Evolutionary conservation across 139 green algal species (phyloP).

Genomic region (Chlamydomonas applanata): DNA sequence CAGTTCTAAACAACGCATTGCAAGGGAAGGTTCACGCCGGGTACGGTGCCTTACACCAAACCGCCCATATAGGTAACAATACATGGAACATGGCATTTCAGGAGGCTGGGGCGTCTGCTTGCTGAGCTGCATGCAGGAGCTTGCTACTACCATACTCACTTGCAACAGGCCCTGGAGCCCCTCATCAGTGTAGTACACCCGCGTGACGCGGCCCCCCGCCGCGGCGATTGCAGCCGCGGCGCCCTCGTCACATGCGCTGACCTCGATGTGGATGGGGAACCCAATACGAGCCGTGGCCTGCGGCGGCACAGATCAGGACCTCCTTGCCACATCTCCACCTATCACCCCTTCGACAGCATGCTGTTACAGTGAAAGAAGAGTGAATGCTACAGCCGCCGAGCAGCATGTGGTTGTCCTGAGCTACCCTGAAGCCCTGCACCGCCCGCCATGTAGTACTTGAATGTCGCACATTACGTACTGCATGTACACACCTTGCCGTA

Average conservation of each 20-base stretch:
- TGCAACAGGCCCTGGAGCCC: constrained; percentile 78
- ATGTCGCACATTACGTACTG: too few species aligned
- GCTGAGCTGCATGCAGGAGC: too few species aligned
- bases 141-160: constrained; percentile 25
- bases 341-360: neutral
- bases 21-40: too few species aligned
- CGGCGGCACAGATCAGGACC: neutral
- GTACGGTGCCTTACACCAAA: too few species aligned
- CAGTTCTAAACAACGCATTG: too few species aligned
- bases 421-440: too few species aligned
- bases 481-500: constrained; percentile 66
- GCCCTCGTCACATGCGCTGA: constrained; percentile 57
- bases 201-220: constrained; percentile 76
- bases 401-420: too few species aligned
- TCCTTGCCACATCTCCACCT: neutral
- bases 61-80: too few species aligned
- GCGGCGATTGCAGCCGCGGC: constrained; percentile 63
- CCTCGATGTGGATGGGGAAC: constrained; percentile 50
- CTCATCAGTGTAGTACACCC: constrained; percentile 92
- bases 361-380: neutral
- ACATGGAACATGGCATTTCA: too few species aligned
- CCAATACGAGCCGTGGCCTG: neutral
- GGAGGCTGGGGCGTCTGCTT: too few species aligned
- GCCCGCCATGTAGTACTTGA: too few species aligned
- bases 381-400: too few species aligned